Base-by-base conservation (phyloP, 2,329 filamentous ascomycete species). In the Verticillium isaacii region DNA sequence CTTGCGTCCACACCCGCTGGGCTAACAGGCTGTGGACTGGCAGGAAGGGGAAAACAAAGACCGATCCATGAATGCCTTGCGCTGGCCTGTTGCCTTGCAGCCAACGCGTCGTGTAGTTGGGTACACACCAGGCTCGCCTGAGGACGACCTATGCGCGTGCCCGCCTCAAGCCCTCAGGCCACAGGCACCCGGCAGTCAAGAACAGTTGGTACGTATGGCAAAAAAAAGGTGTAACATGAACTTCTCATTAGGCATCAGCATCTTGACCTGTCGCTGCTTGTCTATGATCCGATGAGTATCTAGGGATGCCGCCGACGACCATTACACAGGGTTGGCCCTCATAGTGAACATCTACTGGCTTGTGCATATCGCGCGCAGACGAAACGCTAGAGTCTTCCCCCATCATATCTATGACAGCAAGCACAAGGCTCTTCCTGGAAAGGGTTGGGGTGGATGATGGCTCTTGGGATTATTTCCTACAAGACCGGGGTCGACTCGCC, bases 211-310 rank as follows among this genome's bases (percentile, higher is more conserved):
- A 29, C 29, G 29, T 6, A 6, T 29, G 29, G 29, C 29, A 29
- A 41, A 11, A 7, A 11, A 25, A 9, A 23, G 23, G 23, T 52
- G 45, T 52, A 52, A 52, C 45, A 52, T 29, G 19, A 52, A 52
- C 19, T 52, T 52, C n/a, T 52, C 32, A 45, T 58, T 50, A n/a
- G 41, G 57, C 57, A 58, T 58, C 39, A 32, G n/a, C 57, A 58
- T 41, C 57, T 58, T 41, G 32, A 50, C 29, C 58, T n/a, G 58
- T 17, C 29, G 45, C 58, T 45, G 25, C 17, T 32, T 32, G 58
- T 59, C 58, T 59, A 55, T 59, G 39, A 17, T n/a, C 45, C 19
- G 45, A n/a, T 32, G 41, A 59, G 58, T 54, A 59, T 59, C 58
- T 59, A 59, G n/a, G 19, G 19, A n/a, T 25, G 45, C 45, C 19